These are phyloP conservation scores for Venturiaceae sp. DNA, from an alignment of 2,329 filamentous ascomycete genomes.

Conservation along the genomic window DNA sequence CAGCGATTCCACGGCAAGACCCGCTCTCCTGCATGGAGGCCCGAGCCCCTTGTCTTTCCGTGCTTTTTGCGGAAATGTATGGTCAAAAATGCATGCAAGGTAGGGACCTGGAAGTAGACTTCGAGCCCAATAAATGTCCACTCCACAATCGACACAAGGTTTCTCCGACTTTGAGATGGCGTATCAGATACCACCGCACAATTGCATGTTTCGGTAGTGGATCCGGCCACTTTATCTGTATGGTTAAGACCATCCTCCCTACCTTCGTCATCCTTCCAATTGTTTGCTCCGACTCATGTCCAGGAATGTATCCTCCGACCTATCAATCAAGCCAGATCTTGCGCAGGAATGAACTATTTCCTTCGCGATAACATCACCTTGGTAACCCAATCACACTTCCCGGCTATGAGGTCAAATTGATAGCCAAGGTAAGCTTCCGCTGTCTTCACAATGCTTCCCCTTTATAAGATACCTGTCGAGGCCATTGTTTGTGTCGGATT, in stretches of 20 bases:
- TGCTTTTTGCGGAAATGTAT: neutral
- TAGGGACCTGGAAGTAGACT: neutral
- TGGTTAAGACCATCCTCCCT: too few species aligned
- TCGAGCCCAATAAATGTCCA: neutral
- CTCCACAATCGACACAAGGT: neutral
- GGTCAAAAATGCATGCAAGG: too few species aligned
- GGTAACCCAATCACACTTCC: neutral
- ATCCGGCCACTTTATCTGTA: neutral
- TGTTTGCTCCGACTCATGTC: neutral
- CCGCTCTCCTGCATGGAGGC: neutral
- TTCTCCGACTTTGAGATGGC: neutral
- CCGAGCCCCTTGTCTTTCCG: neutral
- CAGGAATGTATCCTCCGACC: too few species aligned
- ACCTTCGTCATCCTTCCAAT: neutral
- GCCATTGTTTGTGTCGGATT: too few species aligned
- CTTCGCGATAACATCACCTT: neutral
- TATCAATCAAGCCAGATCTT: neutral
- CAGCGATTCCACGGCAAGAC: neutral
- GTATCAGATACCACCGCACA: neutral
- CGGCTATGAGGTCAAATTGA: neutral
- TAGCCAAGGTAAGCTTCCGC: neutral
- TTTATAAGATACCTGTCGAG: too few species aligned
- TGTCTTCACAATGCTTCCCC: neutral
- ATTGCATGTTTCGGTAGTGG: neutral
- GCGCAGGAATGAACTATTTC: neutral